A percentile compares a stretch with the other conserved stretches of the same genome.
phyloP scores from a whole-genome alignment of 768 basidiomycete genomes.

The Suillus ampliporus region DNA sequence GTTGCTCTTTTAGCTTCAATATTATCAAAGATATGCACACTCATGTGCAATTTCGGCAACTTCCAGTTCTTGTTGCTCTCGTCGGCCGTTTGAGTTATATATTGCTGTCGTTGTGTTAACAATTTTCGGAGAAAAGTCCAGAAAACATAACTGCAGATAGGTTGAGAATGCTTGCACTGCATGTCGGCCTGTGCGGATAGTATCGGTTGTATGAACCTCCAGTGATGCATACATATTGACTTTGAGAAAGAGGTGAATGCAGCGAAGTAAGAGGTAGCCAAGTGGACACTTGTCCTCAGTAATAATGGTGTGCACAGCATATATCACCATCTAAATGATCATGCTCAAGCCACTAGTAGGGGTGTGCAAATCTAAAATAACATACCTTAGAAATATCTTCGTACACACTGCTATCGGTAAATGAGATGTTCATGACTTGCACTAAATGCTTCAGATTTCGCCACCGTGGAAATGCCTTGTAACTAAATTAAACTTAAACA shows the following conservation, averaged over 20 bases:
- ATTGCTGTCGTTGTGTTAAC: background rate
- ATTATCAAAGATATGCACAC: slow-evolving; percentile 37
- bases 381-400: slow-evolving; percentile 44
- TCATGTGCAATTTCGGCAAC: slow-evolving; percentile 40
- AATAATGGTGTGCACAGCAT: slow-evolving; percentile 32
- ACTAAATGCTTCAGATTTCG: slow-evolving; percentile 38
- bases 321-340: slow-evolving; percentile 33
- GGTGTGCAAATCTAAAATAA: background rate
- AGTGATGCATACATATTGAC: slow-evolving; percentile 36
- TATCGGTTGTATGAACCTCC: slow-evolving; percentile 37
- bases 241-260: slow-evolving; percentile 37
- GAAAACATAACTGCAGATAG: slow-evolving; percentile 24
- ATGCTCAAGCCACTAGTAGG: background rate
- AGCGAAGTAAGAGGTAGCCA: slow-evolving; percentile 33
- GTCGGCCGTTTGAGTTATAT: background rate
- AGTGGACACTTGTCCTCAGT: slow-evolving; percentile 5
- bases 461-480: slow-evolving; percentile 38
- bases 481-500: slow-evolving; percentile 20
- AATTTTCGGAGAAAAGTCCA: too few relatives aligned
- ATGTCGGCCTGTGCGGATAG: slow-evolving; percentile 25
- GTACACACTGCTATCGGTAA: slow-evolving; percentile 41
- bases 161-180: slow-evolving; percentile 24
- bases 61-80: slow-evolving; percentile 32
- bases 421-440: slow-evolving; percentile 29
- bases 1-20: slow-evolving; percentile 40